A percentile compares a stretch with the other conserved stretches of the same genome.
These are phyloP conservation scores for Mimosa pudica DNA, from an alignment of 306 rosid species.

Conservation along the genomic window DNA sequence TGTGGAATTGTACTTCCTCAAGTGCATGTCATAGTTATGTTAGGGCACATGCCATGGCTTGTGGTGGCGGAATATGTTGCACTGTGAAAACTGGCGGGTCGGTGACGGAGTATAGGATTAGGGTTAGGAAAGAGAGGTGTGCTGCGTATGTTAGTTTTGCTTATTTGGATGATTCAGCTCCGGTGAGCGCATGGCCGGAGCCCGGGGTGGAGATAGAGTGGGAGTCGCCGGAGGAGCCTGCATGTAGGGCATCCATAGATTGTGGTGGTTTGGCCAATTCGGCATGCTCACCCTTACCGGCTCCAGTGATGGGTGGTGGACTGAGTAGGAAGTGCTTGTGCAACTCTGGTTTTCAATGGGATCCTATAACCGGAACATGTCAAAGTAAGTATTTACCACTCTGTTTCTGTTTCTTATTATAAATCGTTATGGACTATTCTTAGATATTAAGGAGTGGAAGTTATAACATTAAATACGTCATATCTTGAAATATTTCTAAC, in stretches of 20 bases:
- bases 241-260: constrained; percentile 20
- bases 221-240: constrained; percentile 43
- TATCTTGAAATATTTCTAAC: too few relatives aligned
- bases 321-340: constrained; percentile 37
- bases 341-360: constrained; percentile 46
- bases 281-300: constrained; percentile 37
- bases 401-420: too few relatives aligned
- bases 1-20: constrained; percentile 36
- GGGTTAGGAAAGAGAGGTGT: constrained; percentile 43
- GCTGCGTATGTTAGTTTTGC: constrained; percentile 42
- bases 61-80: constrained; percentile 34
- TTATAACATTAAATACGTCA: too few relatives aligned
- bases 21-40: constrained; percentile 40
- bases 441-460: too few relatives aligned
- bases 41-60: constrained; percentile 11
- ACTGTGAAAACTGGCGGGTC: constrained; percentile 38
- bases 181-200: constrained; percentile 37
- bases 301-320: constrained; percentile 24
- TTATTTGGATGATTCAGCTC: constrained; percentile 33
- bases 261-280: constrained; percentile 36
- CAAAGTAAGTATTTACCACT: constrained; percentile 27
- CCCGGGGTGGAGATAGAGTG: constrained; percentile 54
- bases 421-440: too few relatives aligned
- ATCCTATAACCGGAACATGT: constrained; percentile 40
- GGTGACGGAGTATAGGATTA: constrained; percentile 23